Evolutionary conservation across 176 grass and related monocot genomes (phyloP), one percentile per base, ranked within the genome.

Genomic region (Neostapfia colusana): DNA sequence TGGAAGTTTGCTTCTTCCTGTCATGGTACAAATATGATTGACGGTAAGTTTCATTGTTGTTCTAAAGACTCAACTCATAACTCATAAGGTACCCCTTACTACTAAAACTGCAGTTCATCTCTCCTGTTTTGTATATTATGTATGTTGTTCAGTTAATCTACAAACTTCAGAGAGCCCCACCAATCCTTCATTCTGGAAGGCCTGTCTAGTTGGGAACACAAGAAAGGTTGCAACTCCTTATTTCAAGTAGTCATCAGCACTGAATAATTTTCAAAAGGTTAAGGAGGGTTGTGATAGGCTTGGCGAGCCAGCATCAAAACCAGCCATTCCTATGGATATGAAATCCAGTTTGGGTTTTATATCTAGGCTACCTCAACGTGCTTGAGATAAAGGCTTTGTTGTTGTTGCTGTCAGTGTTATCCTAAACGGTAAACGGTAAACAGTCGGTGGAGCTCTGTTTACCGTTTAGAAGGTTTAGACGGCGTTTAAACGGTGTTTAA

Each of bases 1-100:
- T 85, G 89, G 72, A 88, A 99, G 53, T 77, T 84, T 76, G 86
- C 91, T 79, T 92, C 92, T 57, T 90, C 91, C 95, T 99, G 70
- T 14, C 38, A 46, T 27, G 25, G 65, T 75, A 79, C 46, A 84
- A 12, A 54, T 73, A 49, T 43, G 65, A 64, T 37, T 88, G 50
- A 21, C 62, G 50, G n/a, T 38, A 21, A 76, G 8, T 65, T 88
- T 9, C 1, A 40, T 1, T 40, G 38, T 40, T 8, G 38, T 40
- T 40, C 38, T 8, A 40, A 40, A 6, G 3, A 31, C 31, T 31
- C 31, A 31, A 31, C 31, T 2, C 31, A 31, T 31, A 21, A 74
- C 11, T 72, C 46, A 64, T 54, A 49, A 70, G 21, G 23, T 58
- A 23, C 0, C 34, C 16, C 34, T 10, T 37, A 64, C 14, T 64